Conservation (phyloP, 116 monocot genomes). For the Dioscorea cayenensis region DNA sequence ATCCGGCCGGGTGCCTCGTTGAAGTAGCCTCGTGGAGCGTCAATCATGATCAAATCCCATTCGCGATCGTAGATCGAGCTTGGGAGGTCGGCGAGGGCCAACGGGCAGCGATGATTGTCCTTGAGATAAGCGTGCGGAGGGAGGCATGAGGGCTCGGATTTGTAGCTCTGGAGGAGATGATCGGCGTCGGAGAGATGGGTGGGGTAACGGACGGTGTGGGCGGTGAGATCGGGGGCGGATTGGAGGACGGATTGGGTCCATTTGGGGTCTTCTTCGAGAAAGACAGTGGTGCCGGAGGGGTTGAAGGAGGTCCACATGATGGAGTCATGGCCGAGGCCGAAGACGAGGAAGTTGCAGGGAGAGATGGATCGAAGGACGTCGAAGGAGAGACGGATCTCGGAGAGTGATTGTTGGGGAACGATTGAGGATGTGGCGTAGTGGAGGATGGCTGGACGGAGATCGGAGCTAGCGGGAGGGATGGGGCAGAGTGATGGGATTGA, state of each 20-base stretch:
- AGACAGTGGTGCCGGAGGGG: constrained; percentile 49
- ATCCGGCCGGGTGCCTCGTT: constrained; percentile 71
- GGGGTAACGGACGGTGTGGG: constrained; percentile 35
- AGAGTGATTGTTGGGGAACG: constrained; percentile 43
- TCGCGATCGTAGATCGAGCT: constrained; percentile 44
- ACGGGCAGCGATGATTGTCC: constrained; percentile 31
- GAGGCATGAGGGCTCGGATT: constrained; percentile 25
- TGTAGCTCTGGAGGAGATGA: constrained; percentile 24
- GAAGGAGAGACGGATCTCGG: constrained; percentile 48
- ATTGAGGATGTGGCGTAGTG: constrained; percentile 43
- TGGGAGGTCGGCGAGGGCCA: constrained; percentile 50
- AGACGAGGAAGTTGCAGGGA: constrained; percentile 73
- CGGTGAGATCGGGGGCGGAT: constrained; percentile 14
- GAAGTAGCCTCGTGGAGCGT: constrained; percentile 71
- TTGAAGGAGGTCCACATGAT: constrained; percentile 65
- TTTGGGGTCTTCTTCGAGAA: constrained; percentile 58
- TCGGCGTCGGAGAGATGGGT: constrained; percentile 38
- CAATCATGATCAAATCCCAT: constrained; percentile 82
- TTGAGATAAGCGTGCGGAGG: constrained; percentile 15
- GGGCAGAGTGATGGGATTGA: constrained; percentile 11
- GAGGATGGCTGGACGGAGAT: constrained; percentile 30
- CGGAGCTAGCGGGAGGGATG: neutral
- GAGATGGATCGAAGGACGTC: constrained; percentile 32
- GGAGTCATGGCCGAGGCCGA: constrained; percentile 66
- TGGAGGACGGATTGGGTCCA: constrained; percentile 29